Evolutionary conservation across 192 early-diverging fungal genomes (phyloP).

Genomic region (Coemansia sp.): DNA sequence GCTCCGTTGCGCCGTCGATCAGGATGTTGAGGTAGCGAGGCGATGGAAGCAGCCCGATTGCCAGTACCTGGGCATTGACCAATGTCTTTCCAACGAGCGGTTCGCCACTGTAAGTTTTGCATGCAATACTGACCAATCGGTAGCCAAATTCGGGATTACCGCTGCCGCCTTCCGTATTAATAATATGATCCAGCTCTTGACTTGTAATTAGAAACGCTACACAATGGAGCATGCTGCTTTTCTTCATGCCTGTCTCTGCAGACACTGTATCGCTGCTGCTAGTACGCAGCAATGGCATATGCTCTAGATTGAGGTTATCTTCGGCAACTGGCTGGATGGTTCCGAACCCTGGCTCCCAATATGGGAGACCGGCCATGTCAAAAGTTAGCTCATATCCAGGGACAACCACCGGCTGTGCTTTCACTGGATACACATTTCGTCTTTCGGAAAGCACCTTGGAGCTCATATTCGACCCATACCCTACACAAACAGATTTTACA

Average conservation of each 20-base stretch:
- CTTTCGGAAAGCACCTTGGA: conserved; percentile 47
- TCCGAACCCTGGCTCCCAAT: conserved; percentile 52
- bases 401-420: conserved; percentile 36
- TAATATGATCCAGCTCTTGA: conserved; percentile 39
- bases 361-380: conserved; percentile 47
- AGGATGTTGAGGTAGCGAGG: conserved; percentile 40
- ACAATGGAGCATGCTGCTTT: conserved; percentile 36
- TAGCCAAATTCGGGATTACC: conserved; percentile 50
- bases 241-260: conserved; percentile 14
- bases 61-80: conserved; percentile 9
- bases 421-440: conserved; percentile 41
- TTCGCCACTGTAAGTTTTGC: conserved; percentile 30
- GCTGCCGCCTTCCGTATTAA: conserved; percentile 50
- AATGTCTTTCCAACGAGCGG: conserved; percentile 24
- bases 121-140: conserved; percentile 26
- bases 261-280: not conserved
- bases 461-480: conserved; percentile 51
- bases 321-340: conserved; percentile 22
- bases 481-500: conserved; percentile 13
- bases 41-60: conserved; percentile 28
- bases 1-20: conserved; percentile 38
- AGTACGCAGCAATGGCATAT: too few relatives aligned
- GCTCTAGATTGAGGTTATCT: not conserved
- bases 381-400: conserved; percentile 47
- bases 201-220: conserved; percentile 41